These are phyloP conservation scores for Trypanosoma platydactyli DNA, from an alignment of 208 protist genomes.

Conservation along the genomic window DNA sequence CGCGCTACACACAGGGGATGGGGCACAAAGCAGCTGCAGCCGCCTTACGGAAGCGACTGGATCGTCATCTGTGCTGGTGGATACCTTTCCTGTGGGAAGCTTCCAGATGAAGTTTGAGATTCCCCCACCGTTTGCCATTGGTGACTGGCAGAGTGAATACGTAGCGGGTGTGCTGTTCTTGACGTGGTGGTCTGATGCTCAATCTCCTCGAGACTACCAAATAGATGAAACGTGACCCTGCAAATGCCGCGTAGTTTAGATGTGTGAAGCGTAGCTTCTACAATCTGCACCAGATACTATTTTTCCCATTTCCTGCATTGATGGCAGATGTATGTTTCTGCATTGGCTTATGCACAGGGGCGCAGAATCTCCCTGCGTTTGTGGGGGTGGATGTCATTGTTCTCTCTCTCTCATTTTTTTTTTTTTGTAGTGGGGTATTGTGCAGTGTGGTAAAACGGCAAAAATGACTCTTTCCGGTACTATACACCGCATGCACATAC, in stretches of 20 bases:
- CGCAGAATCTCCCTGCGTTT: too few relatives aligned
- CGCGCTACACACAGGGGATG: background rate
- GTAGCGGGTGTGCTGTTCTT: constrained; percentile 20
- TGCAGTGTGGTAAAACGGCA: constrained; percentile 35
- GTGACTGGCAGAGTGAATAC: constrained; percentile 23
- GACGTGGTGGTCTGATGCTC: constrained; percentile 11
- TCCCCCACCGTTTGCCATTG: constrained; percentile 19
- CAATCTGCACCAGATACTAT: too few relatives aligned
- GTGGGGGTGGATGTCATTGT: constrained; percentile 3
- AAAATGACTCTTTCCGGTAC: constrained; percentile 36
- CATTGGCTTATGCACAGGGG: background rate
- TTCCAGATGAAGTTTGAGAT: constrained; percentile 31
- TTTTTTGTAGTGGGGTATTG: constrained; percentile 8
- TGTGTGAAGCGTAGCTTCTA: too few relatives aligned
- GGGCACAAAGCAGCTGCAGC: background rate
- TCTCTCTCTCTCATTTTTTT: constrained; percentile 7
- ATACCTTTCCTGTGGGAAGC: constrained; percentile 27
- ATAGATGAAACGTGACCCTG: background rate
- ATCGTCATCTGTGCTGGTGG: constrained; percentile 7
- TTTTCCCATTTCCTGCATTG: too few relatives aligned
- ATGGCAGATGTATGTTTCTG: background rate
- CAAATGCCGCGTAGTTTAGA: too few relatives aligned
- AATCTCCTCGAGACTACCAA: background rate
- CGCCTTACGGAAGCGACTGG: background rate
- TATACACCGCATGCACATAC: too few relatives aligned